Evolutionary conservation across 139 green algal species (phyloP), one percentile per base, ranked within the genome.

Genomic region (Deuterostichococcus epilithicus): DNA sequence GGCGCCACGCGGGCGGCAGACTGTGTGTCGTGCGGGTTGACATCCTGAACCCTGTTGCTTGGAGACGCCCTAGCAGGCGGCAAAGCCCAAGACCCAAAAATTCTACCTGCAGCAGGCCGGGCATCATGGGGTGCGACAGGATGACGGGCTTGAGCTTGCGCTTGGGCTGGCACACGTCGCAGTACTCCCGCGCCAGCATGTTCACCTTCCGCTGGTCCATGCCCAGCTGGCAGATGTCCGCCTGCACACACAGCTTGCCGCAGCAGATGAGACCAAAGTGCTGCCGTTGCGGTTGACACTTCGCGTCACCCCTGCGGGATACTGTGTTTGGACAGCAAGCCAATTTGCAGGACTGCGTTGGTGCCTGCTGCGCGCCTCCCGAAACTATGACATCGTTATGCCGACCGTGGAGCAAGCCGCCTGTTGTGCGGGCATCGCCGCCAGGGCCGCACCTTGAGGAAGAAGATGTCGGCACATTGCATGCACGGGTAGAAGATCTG

Each of bases 401-500:
- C n/a, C n/a, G n/a, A n/a, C n/a, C n/a, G n/a, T n/a, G n/a, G n/a
- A n/a, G n/a, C n/a, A n/a, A n/a, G n/a, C n/a, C n/a, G n/a, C n/a
- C n/a, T n/a, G n/a, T n/a, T n/a, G n/a, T n/a, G n/a, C n/a, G n/a
- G 15, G 45, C 18, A 26, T 42, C 58, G 34, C 5, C 26, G 68
- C 30, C 39, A 59, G 4, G 25, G 22, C 4, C 44, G 0, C 44
- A 88, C 89, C 87, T 97, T 97, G 39, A 99, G 88, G 91, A 97
- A 99, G 91, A 99, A 99, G 85, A 99, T 98, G 90, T 98, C 94
- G 3, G 93, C 94, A 45, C 88, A 95, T 86, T 98, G 96, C 96
- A 99, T 99, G 87, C 92, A 94, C 13, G 96, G 96, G 86, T 99
- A 99, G 85, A 99, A 97, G 77, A 99, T 98, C 85, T 99, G 96